Base-by-base conservation (phyloP, 2,329 filamentous ascomycete species). In the Stachybotrys chlorohalonatus region DNA sequence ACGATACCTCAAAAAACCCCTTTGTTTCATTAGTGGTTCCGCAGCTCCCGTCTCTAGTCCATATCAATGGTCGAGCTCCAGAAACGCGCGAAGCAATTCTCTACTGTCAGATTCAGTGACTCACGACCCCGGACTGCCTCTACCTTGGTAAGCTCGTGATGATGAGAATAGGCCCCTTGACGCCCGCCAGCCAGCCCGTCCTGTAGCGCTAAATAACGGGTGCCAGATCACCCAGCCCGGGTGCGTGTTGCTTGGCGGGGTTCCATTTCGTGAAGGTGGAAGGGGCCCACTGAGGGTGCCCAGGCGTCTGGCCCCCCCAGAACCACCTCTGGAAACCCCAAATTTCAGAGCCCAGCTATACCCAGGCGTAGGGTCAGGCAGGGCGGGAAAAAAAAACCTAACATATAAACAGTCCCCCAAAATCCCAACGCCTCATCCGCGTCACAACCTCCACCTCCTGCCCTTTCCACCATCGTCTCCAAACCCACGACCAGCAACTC, bases 401-500 rank as follows among this genome's bases (percentile, higher is more conserved):
- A 51, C 36, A 51, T 51, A 51, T 51, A 51, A 51, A 51, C 49
- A 31, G 31, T 36, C 31, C 49, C 49, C 49, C 49, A 36, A 47
- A 51, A 32, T 42, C 49, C 31, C 49, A 51, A 32, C 49, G 49
- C 49, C 49, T 51, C 31, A 51, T 51, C 49, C 49, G 49, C 49
- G 49, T 51, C 49, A 51, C 31, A 47, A 47, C 49, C 49, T 32
- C 49, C 30, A 51, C 49, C 49, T 51, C 49, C 49, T 36, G 15
- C 31, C 32, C 24, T n/a, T n/a, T 31, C 49, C 49, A 51, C 24
- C 49, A 16, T 51, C 49, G 31, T 32, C 48, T 15, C 31, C n/a
- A 36, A 36, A 4, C 49, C 49, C 49, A 51, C 49, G 49, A 51
- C 30, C 31, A 30, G 15, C 16, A 32, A 16, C 49, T 13, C 48